phyloP scores from a whole-genome alignment of 768 basidiomycete species.

The Leccinum pellstonianum region DNA sequence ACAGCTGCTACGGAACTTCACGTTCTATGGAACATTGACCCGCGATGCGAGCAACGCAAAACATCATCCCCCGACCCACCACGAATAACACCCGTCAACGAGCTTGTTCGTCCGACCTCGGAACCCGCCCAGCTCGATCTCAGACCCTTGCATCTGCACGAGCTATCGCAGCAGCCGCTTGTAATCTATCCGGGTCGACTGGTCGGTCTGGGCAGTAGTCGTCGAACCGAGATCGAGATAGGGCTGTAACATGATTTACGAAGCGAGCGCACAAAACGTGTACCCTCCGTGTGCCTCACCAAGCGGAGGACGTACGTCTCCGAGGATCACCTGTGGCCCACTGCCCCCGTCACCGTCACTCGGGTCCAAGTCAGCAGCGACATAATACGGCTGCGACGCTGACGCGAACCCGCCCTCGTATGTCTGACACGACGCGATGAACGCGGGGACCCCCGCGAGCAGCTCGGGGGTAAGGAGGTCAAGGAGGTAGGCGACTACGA shows the following conservation, averaged over 20 bases:
- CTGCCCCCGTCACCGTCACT: neutral
- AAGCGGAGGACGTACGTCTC: constrained; percentile 64
- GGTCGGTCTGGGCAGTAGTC: neutral
- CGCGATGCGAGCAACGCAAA: constrained; percentile 71
- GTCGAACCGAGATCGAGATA: constrained; percentile 33
- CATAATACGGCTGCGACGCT: constrained; percentile 68
- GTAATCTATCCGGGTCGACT: constrained; percentile 49
- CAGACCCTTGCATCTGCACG: constrained; percentile 79
- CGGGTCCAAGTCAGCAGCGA: constrained; percentile 12
- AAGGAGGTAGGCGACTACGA: constrained; percentile 78
- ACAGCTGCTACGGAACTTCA: too few species aligned
- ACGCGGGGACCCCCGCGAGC: constrained; percentile 68
- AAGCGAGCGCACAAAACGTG: constrained; percentile 88
- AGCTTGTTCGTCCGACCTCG: constrained; percentile 93
- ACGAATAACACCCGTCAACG: constrained; percentile 99
- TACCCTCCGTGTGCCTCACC: constrained; percentile 99
- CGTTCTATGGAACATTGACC: too few species aligned
- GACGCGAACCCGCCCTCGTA: constrained; percentile 96
- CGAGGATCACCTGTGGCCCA: constrained; percentile 29
- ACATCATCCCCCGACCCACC: constrained; percentile 91
- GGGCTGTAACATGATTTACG: constrained; percentile 75
- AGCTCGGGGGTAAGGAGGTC: constrained; percentile 90
- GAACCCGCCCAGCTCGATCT: constrained; percentile 89
- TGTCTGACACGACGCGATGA: constrained; percentile 89
- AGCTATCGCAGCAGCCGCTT: constrained; percentile 74